A percentile compares a stretch with the other conserved stretches of the same genome.
Evolutionary conservation across 1,284 basidiomycete species (phyloP).

Genomic region (Puccinia polysora): DNA sequence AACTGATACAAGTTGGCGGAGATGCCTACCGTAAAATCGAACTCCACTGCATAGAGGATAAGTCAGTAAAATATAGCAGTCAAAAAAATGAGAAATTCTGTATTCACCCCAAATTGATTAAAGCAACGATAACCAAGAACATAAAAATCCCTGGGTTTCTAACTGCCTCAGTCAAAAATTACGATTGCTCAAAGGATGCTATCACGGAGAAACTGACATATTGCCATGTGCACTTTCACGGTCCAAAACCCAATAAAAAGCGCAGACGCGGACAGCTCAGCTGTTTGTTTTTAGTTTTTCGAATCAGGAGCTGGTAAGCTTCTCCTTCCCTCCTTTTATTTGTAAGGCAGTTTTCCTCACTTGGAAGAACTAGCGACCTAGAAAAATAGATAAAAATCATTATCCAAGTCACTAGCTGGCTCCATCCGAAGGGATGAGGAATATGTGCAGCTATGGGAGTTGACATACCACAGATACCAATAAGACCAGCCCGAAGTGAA

Average conservation of each 20-base stretch:
- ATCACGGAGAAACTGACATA: slow-evolving; percentile 29
- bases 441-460: no score
- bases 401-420: neutral
- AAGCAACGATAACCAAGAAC: slow-evolving; percentile 27
- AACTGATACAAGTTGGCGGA: neutral
- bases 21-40: slow-evolving; percentile 36
- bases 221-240: slow-evolving; percentile 22
- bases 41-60: slow-evolving; percentile 24
- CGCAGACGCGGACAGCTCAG: slow-evolving; percentile 43
- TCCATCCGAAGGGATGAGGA: neutral
- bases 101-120: slow-evolving; percentile 41
- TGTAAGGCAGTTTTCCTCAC: slow-evolving; percentile 13
- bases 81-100: neutral
- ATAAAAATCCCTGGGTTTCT: slow-evolving; percentile 31
- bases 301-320: no score
- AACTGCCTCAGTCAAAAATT: neutral
- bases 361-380: slow-evolving; percentile 37
- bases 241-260: slow-evolving; percentile 41
- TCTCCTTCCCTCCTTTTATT: no score
- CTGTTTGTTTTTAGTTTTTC: neutral
- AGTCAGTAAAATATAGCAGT: neutral
- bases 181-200: neutral
- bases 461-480: slow-evolving; percentile 44
- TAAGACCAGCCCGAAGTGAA: slow-evolving; percentile 46
- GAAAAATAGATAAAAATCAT: neutral